Conservation (phyloP, 768 basidiomycete genomes). For the Daedaleopsis sinensis region DNA sequence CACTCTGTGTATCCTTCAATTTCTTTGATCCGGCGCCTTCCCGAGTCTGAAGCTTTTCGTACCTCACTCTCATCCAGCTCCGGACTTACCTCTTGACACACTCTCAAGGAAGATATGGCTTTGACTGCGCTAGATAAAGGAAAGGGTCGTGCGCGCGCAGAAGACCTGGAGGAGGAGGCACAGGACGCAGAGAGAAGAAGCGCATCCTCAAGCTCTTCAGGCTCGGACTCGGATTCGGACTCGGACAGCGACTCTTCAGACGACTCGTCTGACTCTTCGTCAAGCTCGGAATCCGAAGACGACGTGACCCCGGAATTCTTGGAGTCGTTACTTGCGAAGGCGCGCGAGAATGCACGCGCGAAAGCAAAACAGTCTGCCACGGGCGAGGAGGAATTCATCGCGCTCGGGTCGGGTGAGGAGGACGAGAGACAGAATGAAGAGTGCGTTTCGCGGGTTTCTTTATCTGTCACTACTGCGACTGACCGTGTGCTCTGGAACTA, state of each 20-base stretch:
- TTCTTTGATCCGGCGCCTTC: constrained; percentile 3
- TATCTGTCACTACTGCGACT: constrained; percentile 1
- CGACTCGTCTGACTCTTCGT: constrained; percentile 30
- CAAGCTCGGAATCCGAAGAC: constrained; percentile 40
- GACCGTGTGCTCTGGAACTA: not conserved
- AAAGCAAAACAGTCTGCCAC: constrained; percentile 6
- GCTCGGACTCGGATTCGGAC: constrained; percentile 17
- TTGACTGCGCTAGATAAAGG: constrained; percentile 39
- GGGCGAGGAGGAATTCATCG: constrained; percentile 49
- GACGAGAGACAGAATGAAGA: constrained; percentile 13
- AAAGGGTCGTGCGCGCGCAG: constrained; percentile 41
- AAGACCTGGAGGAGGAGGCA: constrained; percentile 16
- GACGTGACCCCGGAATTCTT: constrained; percentile 63
- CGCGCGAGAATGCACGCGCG: constrained; percentile 49
- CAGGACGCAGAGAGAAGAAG: constrained; percentile 1
- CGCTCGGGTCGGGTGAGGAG: constrained; percentile 38
- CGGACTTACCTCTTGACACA: not conserved
- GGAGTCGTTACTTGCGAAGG: constrained; percentile 63
- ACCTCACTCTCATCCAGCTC: not conserved
- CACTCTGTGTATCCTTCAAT: constrained; percentile 14
- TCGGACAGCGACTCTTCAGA: constrained; percentile 22
- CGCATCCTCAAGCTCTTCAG: constrained; percentile 13
- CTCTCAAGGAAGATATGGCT: constrained; percentile 13
- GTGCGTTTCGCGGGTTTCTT: constrained; percentile 16
- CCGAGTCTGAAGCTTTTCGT: not conserved